Evolutionary conservation across 225 moss, liverwort and hornwort species (phyloP).

Genomic region (Pleurozium schreberi): DNA sequence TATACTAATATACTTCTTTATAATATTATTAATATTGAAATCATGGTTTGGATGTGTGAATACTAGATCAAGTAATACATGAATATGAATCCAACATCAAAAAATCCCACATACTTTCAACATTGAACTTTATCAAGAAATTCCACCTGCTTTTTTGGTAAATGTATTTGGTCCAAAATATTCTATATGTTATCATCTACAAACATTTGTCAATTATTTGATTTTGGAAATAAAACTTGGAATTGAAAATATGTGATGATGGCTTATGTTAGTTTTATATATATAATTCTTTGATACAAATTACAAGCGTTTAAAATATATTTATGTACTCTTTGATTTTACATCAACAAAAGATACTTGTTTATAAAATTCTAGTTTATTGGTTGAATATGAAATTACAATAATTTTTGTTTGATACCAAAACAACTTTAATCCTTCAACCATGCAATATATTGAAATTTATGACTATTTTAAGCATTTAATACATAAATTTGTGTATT

Average conservation of each 20-base stretch:
- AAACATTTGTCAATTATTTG: background rate
- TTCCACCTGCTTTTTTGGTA: background rate
- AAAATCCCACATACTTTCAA: too few relatives aligned
- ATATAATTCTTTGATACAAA: too few relatives aligned
- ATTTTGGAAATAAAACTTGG: background rate
- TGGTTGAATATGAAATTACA: background rate
- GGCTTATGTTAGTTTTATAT: too few relatives aligned
- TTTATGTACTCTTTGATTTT: too few relatives aligned
- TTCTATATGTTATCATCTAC: too few relatives aligned
- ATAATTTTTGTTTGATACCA: too few relatives aligned
- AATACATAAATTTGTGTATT: too few relatives aligned
- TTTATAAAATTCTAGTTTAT: background rate
- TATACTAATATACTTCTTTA: too few relatives aligned
- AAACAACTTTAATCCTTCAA: background rate
- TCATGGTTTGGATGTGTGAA: rapidly evolving
- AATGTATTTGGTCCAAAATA: too few relatives aligned
- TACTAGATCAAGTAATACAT: too few relatives aligned
- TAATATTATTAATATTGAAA: too few relatives aligned
- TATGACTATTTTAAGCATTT: too few relatives aligned
- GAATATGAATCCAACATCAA: background rate
- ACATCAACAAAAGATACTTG: background rate
- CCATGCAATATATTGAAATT: background rate
- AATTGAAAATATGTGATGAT: background rate
- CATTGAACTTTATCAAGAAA: background rate
- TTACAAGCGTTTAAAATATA: background rate